Base-by-base conservation (phyloP, 2,329 filamentous ascomycete genomes). In the Sphaerostilbella broomeana region DNA sequence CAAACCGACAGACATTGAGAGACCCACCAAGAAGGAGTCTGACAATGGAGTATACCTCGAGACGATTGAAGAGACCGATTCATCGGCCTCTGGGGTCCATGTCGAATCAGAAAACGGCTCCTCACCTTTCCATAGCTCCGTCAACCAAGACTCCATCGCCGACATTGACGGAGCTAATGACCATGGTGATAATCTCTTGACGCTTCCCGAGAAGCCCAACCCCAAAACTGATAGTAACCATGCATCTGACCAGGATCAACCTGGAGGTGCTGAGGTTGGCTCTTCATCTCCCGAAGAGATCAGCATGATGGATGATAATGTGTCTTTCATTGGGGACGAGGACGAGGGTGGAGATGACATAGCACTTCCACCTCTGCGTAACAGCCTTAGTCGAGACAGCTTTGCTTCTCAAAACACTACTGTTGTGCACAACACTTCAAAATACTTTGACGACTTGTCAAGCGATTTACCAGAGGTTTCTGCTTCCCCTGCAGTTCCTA, bases 391-490 rank as follows among this genome's bases (percentile, higher is more conserved):
- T 22, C 54, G 50, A 20, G 52, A 44, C 12, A 67, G 60, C 40
- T 52, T 55, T 25, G 47, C 47, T 6, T 65, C 59, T 3, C 53
- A 62, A 19, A 55, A 59, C n/a, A 70, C 64, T 6, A 65, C 61
- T 1, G 48, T 65, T 8, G 47, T 66, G 12, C 61, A 60, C 38
- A 63, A 55, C 4, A 54, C 56, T 10, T 60, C 59, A 12, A 66
- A 57, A 40, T 58, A 60, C 27, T 64, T 67, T 27, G 58, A 59
- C 18, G 57, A 59, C 19, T 51, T 63, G 27, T 68, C 61, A 5
- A 71, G 69, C 46, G 65, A 68, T 28, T 46, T 53, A 1, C 60
- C 62, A 0, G 69, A 72, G 31, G 53, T 64, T 1, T 72, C 68
- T 6, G 59, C 60, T 2, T 72, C 69, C 5, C 68, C 68, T 2